Conservation (phyloP, 257 asterid species). For the Gynochthodes officinalis region DNA sequence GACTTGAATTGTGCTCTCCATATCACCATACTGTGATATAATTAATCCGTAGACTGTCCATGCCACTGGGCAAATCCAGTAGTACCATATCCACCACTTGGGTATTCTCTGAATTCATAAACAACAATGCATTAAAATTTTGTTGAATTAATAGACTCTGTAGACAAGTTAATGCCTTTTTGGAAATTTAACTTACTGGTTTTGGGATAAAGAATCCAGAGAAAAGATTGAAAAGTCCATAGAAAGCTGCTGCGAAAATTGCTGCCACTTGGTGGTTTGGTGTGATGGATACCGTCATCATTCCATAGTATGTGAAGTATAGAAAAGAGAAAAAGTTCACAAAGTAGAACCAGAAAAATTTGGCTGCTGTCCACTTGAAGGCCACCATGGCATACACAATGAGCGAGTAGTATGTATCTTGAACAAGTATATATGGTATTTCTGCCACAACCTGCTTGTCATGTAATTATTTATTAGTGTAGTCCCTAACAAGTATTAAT, state of each 20-base stretch:
- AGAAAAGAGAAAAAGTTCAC: constrained; percentile 68
- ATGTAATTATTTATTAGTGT: constrained; percentile 5
- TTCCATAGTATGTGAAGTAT: constrained; percentile 83
- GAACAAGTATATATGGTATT: constrained; percentile 63
- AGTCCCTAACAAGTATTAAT: not conserved
- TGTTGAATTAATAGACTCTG: not conserved
- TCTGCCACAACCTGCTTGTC: constrained; percentile 50
- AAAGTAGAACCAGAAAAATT: constrained; percentile 82
- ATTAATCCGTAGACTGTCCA: constrained; percentile 92
- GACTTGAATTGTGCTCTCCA: constrained; percentile 33
- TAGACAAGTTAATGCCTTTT: not conserved
- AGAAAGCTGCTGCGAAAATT: constrained; percentile 71
- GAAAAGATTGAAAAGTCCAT: constrained; percentile 69
- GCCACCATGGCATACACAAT: constrained; percentile 79
- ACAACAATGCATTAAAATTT: not conserved
- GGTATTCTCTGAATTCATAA: constrained; percentile 65
- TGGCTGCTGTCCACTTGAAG: constrained; percentile 70
- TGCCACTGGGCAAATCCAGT: constrained; percentile 91
- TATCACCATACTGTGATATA: constrained; percentile 79
- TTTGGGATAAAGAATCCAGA: constrained; percentile 79
- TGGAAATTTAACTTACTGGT: constrained; percentile 51
- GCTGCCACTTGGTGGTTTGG: constrained; percentile 83
- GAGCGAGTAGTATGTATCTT: constrained; percentile 53
- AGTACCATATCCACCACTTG: constrained; percentile 94
- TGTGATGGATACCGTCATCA: constrained; percentile 81